Base-by-base conservation (phyloP, 2,329 filamentous ascomycete genomes). In the Dactylonectria estremocensis region DNA sequence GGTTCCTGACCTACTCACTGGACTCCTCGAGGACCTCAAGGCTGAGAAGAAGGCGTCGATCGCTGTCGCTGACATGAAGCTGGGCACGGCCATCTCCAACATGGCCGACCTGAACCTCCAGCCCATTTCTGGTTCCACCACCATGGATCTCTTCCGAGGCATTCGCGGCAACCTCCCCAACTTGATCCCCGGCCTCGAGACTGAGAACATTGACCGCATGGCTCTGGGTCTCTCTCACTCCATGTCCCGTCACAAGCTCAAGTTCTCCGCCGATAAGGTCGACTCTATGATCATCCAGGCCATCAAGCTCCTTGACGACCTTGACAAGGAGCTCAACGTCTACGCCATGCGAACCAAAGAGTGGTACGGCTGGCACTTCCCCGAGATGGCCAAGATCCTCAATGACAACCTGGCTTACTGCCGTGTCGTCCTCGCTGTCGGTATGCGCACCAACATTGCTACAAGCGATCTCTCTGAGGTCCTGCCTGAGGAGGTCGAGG, bases 311-410 rank as follows among this genome's bases (percentile, higher is more conserved):
- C 88, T 99, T 53, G 96, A 99, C 80, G 96, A 99, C 72, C 86
- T 99, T 69, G 96, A 99, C 86, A 99, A 99, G 88, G 96, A 99
- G 84, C 87, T 99, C 72, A 99, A 99, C 87, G 96, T 94, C 76
- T 98, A 98, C 80, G 95, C 96, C 72, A 99, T 99, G 96, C 90
- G 96, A 82, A 95, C 98, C 69, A 98, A 98, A 90, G 96, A 99
- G 83, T 99, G 96, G 96, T 99, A 99, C 81, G 96, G 96, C 78
- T 99, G 96, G 96, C 96, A 98, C 84, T 99, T 98, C 87, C 96
- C 96, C 46, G 96, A 99, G 86, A 91, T 99, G 88, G 95, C 94
- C 79, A 95, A 95, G 85, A 97, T 98, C 79, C 88, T 98, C 75
- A 97, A 97, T 82, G 96, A 99, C 88, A 99, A 99, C 84, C 86